Conservation (phyloP, 345 rosid species). For the Noccaea caerulescens region DNA sequence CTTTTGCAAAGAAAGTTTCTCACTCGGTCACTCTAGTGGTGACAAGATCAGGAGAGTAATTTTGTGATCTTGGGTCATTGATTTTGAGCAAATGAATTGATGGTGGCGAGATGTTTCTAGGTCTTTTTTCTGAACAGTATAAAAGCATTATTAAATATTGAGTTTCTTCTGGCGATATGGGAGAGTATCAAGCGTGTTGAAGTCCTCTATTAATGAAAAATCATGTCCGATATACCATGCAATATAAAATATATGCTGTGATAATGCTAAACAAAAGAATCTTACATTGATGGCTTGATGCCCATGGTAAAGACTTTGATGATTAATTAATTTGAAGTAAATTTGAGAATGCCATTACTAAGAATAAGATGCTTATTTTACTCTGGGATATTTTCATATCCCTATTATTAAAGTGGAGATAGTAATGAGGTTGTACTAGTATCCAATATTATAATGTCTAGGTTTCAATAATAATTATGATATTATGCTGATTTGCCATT, state of each 20-base stretch:
- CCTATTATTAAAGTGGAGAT: conserved; percentile 20
- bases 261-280: conserved; percentile 3
- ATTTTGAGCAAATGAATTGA: background rate
- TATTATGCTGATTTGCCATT: conserved; percentile 38
- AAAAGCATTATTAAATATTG: background rate
- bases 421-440: conserved; percentile 31
- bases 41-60: conserved; percentile 1
- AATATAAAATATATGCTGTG: background rate
- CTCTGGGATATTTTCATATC: conserved; percentile 25
- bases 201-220: background rate
- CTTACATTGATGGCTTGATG: conserved; percentile 7
- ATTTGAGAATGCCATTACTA: conserved; percentile 11
- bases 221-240: conserved; percentile 16
- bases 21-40: background rate
- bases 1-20: background rate
- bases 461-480: conserved; percentile 37
- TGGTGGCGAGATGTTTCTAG: background rate
- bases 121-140: background rate
- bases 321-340: conserved; percentile 12
- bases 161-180: conserved; percentile 4
- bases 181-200: conserved; percentile 31
- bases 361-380: conserved; percentile 41
- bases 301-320: conserved; percentile 19
- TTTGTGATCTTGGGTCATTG: background rate
- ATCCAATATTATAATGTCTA: conserved; percentile 14